Conservation (phyloP, 805 yeast genomes). For the Ogataea methanolica region DNA sequence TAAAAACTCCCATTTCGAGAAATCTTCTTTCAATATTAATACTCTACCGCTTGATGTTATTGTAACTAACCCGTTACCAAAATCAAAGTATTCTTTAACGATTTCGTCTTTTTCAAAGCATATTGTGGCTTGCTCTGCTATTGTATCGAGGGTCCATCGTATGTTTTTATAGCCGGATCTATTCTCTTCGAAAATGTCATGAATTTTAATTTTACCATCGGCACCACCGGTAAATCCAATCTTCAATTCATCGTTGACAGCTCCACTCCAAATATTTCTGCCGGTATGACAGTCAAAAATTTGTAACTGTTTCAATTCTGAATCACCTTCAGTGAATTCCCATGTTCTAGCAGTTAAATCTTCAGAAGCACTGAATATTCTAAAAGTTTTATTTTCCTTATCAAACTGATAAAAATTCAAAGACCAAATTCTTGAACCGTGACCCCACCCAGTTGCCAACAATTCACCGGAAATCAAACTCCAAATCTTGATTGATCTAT, state of each 20-base stretch:
- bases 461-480: constrained; percentile 51
- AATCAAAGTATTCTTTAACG: constrained; percentile 55
- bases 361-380: constrained; percentile 69
- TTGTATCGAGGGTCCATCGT: constrained; percentile 31
- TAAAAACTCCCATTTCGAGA: constrained; percentile 24
- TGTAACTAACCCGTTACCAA: constrained; percentile 41
- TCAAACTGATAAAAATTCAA: constrained; percentile 48
- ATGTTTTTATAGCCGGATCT: constrained; percentile 28
- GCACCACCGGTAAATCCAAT: constrained; percentile 87
- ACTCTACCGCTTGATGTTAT: constrained; percentile 60
- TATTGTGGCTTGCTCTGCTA: constrained; percentile 26
- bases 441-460: constrained; percentile 91
- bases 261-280: constrained; percentile 83
- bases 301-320: constrained; percentile 37
- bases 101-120: constrained; percentile 43
- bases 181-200: constrained; percentile 40
- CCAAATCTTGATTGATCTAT: constrained; percentile 81
- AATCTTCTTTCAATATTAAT: constrained; percentile 27
- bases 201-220: constrained; percentile 75
- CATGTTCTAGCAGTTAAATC: constrained; percentile 84
- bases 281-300: constrained; percentile 73
- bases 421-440: constrained; percentile 90
- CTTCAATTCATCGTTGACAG: constrained; percentile 39
- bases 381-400: constrained; percentile 15
- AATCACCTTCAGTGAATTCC: constrained; percentile 37